Evolutionary conservation across 495 filamentous ascomycete genomes (phyloP).

Genomic region (Letharia columbiana): DNA sequence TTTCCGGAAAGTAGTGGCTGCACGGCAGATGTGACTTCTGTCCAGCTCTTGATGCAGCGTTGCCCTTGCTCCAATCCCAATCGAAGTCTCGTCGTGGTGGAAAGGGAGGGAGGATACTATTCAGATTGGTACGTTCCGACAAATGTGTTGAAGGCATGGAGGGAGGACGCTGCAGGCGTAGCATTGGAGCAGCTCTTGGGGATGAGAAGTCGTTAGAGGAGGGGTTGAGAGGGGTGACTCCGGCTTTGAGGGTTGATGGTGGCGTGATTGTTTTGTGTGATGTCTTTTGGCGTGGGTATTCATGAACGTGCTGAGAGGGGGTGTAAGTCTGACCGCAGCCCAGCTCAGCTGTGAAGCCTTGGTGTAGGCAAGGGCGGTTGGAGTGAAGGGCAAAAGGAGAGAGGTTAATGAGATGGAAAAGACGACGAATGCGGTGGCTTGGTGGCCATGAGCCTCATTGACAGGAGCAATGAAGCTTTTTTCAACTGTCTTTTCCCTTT

Average conservation of each 20-base stretch:
- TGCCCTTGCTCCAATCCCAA: slow-evolving; percentile 8
- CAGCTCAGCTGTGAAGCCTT: not conserved
- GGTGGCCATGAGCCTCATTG: slow-evolving; percentile 16
- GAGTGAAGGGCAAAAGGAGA: slow-evolving; percentile 5
- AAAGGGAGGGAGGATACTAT: slow-evolving; percentile 16
- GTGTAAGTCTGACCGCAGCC: slow-evolving; percentile 5
- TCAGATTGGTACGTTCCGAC: slow-evolving; percentile 13
- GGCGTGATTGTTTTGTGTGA: not conserved
- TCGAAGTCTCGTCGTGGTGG: slow-evolving; percentile 18
- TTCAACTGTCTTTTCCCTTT: slow-evolving; percentile 7
- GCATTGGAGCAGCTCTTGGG: slow-evolving; percentile 16
- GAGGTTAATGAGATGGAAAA: slow-evolving; percentile 11
- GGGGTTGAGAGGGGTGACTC: not conserved
- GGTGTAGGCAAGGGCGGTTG: not conserved
- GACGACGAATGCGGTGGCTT: slow-evolving; percentile 1
- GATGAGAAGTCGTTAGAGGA: not conserved
- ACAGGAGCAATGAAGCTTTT: slow-evolving; percentile 9
- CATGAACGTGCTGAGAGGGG: slow-evolving; percentile 10
- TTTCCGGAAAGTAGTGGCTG: slow-evolving; percentile 9
- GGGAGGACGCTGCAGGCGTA: slow-evolving; percentile 17
- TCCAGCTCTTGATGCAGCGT: slow-evolving; percentile 13
- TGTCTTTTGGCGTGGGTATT: slow-evolving; percentile 3
- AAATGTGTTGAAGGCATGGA: slow-evolving; percentile 23
- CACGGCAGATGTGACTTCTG: slow-evolving; percentile 9
- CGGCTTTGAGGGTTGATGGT: slow-evolving; percentile 5